Conservation (phyloP, 257 asterid genomes). For the Lantana camara region DNA sequence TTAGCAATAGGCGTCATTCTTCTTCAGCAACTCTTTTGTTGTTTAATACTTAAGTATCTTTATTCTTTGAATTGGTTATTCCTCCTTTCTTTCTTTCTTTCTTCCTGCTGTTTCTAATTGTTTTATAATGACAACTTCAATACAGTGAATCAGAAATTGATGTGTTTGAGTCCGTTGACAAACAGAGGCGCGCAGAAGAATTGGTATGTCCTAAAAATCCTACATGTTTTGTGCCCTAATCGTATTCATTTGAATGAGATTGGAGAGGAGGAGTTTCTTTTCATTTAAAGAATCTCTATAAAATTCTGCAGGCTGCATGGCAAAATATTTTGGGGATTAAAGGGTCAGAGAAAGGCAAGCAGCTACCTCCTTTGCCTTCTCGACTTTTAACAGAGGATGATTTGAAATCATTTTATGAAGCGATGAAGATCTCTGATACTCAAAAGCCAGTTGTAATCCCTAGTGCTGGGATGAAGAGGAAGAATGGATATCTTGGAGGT, state of each 20-base stretch:
- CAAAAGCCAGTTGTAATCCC: constrained; percentile 47
- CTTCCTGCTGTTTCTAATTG: constrained; percentile 10
- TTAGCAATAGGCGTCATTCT: constrained; percentile 13
- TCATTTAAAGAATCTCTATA: constrained; percentile 10
- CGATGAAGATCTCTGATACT: constrained; percentile 77
- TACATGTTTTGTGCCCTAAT: constrained; percentile 16
- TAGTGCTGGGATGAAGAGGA: constrained; percentile 71
- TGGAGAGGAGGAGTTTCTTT: constrained; percentile 18
- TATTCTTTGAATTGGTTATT: constrained; percentile 8
- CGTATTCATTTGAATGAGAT: constrained; percentile 18
- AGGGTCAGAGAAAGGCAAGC: constrained; percentile 49
- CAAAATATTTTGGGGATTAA: constrained; percentile 50
- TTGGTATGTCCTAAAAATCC: constrained; percentile 52
- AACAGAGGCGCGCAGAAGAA: constrained; percentile 75
- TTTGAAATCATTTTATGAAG: constrained; percentile 77
- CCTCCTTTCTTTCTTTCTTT: background rate
- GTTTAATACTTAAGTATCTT: background rate
- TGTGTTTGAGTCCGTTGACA: constrained; percentile 86
- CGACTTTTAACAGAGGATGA: constrained; percentile 86
- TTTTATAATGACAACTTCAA: constrained; percentile 27
- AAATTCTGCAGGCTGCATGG: constrained; percentile 69
- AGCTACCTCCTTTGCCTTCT: constrained; percentile 76
- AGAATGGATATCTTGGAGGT: constrained; percentile 77
- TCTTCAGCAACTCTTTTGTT: constrained; percentile 9
- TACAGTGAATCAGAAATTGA: constrained; percentile 95